Evolutionary conservation across 768 basidiomycete species (phyloP).

Genomic region (Candolleomyces eurysporus): DNA sequence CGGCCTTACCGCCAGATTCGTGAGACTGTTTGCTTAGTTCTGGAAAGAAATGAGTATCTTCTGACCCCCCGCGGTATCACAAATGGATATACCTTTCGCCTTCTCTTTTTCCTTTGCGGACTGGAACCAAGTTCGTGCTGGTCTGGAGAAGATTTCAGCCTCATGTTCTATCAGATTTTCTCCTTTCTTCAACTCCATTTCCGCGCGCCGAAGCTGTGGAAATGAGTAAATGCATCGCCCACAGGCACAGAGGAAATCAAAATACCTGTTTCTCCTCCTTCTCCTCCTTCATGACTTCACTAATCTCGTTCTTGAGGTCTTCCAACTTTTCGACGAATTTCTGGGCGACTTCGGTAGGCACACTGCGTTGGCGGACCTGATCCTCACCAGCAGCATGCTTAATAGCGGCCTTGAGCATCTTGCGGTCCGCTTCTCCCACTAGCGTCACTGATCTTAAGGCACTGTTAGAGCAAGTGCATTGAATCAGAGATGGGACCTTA

Average conservation of each 20-base stretch:
- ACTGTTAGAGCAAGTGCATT: constrained; percentile 5
- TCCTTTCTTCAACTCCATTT: constrained; percentile 95
- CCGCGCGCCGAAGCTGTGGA: constrained; percentile 77
- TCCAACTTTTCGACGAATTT: constrained; percentile 72
- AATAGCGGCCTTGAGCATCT: constrained; percentile 93
- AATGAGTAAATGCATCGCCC: constrained; percentile 8
- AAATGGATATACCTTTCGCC: constrained; percentile 59
- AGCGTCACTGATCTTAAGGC: constrained; percentile 80
- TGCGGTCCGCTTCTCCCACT: constrained; percentile 94
- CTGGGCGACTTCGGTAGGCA: constrained; percentile 71
- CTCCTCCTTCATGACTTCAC: constrained; percentile 83
- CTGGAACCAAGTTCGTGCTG: constrained; percentile 99
- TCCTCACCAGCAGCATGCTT: constrained; percentile 80
- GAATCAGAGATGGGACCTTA: constrained; percentile 35
- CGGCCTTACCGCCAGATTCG: constrained; percentile 48
- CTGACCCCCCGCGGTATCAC: background rate
- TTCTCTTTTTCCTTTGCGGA: constrained; percentile 76
- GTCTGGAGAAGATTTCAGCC: constrained; percentile 88
- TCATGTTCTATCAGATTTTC: constrained; percentile 94
- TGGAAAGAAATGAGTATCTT: constrained; percentile 26
- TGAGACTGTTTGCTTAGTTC: constrained; percentile 77
- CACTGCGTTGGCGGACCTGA: constrained; percentile 83
- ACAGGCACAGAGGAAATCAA: constrained; percentile 13
- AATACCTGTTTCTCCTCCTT: constrained; percentile 89
- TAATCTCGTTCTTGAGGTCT: constrained; percentile 71